Percentiles rank a stretch among this genome's conserved stretches.
These are phyloP conservation scores for Ceratocystis eucalypticola DNA, from an alignment of 2,329 filamentous ascomycete species.

Conservation along the genomic window DNA sequence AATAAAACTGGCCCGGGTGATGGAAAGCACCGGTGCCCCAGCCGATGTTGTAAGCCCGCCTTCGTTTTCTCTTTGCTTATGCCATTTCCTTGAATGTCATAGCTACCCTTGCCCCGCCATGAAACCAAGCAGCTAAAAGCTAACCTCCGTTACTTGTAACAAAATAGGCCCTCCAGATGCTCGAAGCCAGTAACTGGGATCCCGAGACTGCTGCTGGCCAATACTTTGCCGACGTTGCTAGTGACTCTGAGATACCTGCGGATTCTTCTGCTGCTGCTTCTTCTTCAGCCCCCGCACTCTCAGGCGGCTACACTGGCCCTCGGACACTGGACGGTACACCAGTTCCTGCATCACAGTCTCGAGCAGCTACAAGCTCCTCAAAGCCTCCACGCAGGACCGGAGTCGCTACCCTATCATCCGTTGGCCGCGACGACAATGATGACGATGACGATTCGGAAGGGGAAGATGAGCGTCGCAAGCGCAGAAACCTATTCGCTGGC, in stretches of 20 bases:
- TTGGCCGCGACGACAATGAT: slow-evolving; percentile 29
- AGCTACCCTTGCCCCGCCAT: neutral
- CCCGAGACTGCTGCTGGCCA: slow-evolving; percentile 47
- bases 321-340: slow-evolving; percentile 51
- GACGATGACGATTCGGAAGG: slow-evolving; percentile 44
- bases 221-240: slow-evolving; percentile 41
- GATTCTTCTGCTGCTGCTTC: slow-evolving; percentile 28
- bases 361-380: slow-evolving; percentile 24
- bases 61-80: neutral
- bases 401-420: slow-evolving; percentile 46
- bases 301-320: slow-evolving; percentile 43
- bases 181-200: slow-evolving; percentile 53
- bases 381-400: slow-evolving; percentile 41
- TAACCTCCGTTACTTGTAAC: neutral
- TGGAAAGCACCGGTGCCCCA: slow-evolving; percentile 7
- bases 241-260: slow-evolving; percentile 29
- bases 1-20: slow-evolving; percentile 12
- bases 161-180: slow-evolving; percentile 50
- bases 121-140: neutral
- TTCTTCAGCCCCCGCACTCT: slow-evolving; percentile 20
- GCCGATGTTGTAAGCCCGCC: neutral
- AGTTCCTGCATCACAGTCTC: slow-evolving; percentile 31
- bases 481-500: slow-evolving; percentile 63
- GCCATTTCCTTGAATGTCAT: neutral
- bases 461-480: slow-evolving; percentile 43